Percentiles rank a stretch among this genome's conserved stretches.
Conservation (phyloP, 352 stramenopile genomes). For the Phytophthora pini region DNA sequence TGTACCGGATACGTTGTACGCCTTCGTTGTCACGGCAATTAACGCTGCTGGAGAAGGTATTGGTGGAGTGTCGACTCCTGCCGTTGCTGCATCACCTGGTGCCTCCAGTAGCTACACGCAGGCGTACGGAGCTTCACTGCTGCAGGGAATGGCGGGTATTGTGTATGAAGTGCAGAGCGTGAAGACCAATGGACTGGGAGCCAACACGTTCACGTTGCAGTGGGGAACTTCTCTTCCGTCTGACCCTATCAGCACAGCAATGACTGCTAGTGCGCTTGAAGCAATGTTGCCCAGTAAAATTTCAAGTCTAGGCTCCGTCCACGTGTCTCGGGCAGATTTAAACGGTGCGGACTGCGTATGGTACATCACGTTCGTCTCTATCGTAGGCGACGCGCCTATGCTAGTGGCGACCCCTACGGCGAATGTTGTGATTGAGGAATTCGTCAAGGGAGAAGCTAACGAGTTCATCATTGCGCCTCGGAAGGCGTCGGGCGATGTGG, state of each 20-base stretch:
- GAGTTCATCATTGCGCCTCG: conserved; percentile 96
- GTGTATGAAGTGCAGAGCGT: conserved; percentile 97
- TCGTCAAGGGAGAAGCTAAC: conserved; percentile 94
- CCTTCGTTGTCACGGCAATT: conserved; percentile 93
- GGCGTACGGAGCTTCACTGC: conserved; percentile 88
- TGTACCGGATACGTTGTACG: conserved; percentile 91
- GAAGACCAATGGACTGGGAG: conserved; percentile 44
- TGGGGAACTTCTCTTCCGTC: conserved; percentile 48
- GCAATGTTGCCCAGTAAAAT: conserved; percentile 42
- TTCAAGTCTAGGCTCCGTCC: conserved; percentile 51
- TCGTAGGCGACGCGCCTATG: conserved; percentile 82
- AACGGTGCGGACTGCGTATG: conserved; percentile 65
- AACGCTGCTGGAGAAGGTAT: conserved; percentile 93
- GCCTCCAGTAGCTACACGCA: conserved; percentile 88
- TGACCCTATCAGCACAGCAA: conserved; percentile 49
- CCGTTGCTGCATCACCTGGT: conserved; percentile 92
- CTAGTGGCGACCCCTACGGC: conserved; percentile 58
- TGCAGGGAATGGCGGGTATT: conserved; percentile 92
- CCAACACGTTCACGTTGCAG: conserved; percentile 58
- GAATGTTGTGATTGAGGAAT: conserved; percentile 82
- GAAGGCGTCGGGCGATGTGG: conserved; percentile 89
- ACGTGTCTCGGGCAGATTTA: conserved; percentile 64
- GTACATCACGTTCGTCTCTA: conserved; percentile 88
- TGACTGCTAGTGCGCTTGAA: conserved; percentile 50
- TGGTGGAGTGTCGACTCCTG: conserved; percentile 83